Evolutionary conservation across 192 early-diverging fungal species (phyloP), one percentile per base, ranked within the genome.

Genomic region (Thoreauomyces humboldtii): DNA sequence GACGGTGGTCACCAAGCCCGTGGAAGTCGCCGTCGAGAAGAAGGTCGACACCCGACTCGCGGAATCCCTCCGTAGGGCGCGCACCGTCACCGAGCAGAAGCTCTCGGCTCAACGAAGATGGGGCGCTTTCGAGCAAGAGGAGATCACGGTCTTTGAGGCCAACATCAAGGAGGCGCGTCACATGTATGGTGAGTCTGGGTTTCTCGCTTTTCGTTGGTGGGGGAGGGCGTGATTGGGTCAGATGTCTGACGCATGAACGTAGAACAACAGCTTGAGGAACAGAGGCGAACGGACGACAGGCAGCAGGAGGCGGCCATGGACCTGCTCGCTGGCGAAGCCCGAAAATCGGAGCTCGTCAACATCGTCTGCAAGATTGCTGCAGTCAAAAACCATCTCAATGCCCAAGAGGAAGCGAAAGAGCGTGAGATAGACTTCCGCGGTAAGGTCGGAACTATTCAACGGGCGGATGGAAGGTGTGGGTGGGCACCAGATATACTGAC

Each of bases 81-180:
- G 59, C 0, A 42, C 11, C 19, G 36, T 65, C 38, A 65, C 54
- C 41, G 63, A 65, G 9, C 52, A 55, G 35, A 65, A 65, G 24
- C 15, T 65, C 2, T 34, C 25, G 0, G 63, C 63, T 19, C 63
- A 65, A 43, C 33, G 63, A n/a, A 34, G 33, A n/a, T 44, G 2
- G 34, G 53, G 37, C 0, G 15, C 12, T 11, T 65, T 65, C 53
- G 22, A 55, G 14, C 52, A 65, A 28, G 63, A 65, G 44, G 63
- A 65, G 43, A 54, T 57, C 12, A 29, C 32, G 12, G 25, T 65
- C 6, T 65, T 65, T 57, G 63, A 65, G 38, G 63, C 48, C 9
- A 65, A 65, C 38, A 17, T 65, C 11, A 53, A 65, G 31, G 63
- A 65, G 57, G 63, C 63, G 17, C 36, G 51, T 4, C 63, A 56